Conservation (phyloP, 129 eudicot genomes). For the Centrapalus pauciflorus region DNA sequence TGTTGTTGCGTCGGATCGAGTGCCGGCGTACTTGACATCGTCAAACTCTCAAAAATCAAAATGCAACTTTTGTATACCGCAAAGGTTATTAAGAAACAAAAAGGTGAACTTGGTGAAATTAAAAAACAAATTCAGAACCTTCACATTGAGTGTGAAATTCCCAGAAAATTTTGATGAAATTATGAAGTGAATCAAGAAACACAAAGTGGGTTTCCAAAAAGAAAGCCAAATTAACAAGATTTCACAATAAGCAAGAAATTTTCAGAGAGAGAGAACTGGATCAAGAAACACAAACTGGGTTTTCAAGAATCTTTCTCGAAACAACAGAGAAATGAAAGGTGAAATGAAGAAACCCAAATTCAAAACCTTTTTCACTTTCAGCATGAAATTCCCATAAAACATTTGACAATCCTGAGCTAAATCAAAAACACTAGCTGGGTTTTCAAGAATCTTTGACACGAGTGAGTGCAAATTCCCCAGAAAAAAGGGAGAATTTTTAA, state of each 20-base stretch:
- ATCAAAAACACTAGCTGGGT: not conserved
- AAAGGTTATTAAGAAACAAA: not conserved
- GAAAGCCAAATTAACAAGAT: no score
- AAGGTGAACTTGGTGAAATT: not conserved
- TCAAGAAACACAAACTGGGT: not conserved
- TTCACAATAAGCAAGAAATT: no score
- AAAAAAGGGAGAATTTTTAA: not conserved
- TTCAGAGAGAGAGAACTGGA: no score
- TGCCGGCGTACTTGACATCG: slow-evolving; percentile 37
- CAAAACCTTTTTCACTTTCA: not conserved
- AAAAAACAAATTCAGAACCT: slow-evolving; percentile 1
- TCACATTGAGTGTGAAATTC: not conserved
- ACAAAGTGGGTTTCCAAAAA: slow-evolving; percentile 9
- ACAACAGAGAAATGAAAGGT: not conserved
- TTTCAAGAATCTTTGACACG: slow-evolving; percentile 12
- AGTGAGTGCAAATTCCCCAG: slow-evolving; percentile 7
- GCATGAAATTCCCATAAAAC: not conserved
- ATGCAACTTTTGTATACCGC: slow-evolving; percentile 5
- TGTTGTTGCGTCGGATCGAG: slow-evolving; percentile 35
- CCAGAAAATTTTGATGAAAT: not conserved
- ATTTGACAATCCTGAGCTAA: not conserved
- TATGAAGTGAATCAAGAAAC: not conserved
- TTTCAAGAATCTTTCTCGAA: slow-evolving; percentile 11
- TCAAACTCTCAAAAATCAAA: slow-evolving; percentile 1
- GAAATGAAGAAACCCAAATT: slow-evolving; percentile 4